Base-by-base conservation (phyloP, 495 filamentous ascomycete species). In the Apiosordaria backusii region DNA sequence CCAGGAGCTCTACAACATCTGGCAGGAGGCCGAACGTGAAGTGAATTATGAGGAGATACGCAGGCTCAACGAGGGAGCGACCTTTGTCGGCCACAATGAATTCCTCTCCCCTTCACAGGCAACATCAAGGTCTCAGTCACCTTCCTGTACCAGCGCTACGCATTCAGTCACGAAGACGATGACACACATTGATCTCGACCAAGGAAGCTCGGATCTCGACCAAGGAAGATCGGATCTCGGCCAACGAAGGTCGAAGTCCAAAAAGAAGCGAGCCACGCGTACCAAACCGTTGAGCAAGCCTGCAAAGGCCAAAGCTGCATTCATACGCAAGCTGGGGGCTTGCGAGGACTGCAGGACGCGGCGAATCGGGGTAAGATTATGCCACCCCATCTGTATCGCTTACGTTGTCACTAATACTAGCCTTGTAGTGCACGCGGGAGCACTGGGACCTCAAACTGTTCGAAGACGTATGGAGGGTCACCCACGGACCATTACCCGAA, bases 1-100 rank as follows among this genome's bases (percentile, higher is more conserved):
- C 6, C 79, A 81, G 64, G 68, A 62, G 4, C 64, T 77, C 4
- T 82, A 80, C 60, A 76, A 79, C 61, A 64, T 72, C 10, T 75
- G 70, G 40, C 70, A 73, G 4, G 57, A 65, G 62, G 62, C 67
- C 58, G 19, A 50, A 24, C 40, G 64, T 53, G 35, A 45, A 45
- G 35, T 45, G 35, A 45, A 45, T 15, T 15, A 13, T 0, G 35
- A 7, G 16, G 35, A 45, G 9, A 7, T 45, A 13, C 35, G 35
- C 9, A 45, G 35, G 35, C 3, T 45, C 2, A 45, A 18, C 35
- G 35, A 45, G 35, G 9, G 9, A 45, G 9, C 35, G 9, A 45
- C 4, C 4, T 45, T 45, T 13, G 35, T 45, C 35, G 35, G 35
- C 9, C 35, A 45, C 4, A 18, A 23, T 22, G 52, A 55, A 65